Evolutionary conservation across 441 rosid species (phyloP).

Genomic region (Populus tomentosa): DNA sequence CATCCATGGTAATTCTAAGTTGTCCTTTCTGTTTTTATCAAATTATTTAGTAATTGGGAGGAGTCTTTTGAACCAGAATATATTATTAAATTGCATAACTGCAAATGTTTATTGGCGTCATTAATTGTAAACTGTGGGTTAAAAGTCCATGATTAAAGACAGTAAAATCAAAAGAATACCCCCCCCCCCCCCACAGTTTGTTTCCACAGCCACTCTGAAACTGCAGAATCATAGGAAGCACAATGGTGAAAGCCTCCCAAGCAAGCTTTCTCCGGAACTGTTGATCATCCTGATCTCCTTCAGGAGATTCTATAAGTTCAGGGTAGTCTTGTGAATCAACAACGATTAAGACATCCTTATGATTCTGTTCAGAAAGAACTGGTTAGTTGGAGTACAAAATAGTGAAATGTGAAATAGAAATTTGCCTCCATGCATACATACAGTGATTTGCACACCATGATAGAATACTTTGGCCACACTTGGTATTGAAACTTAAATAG

Average conservation of each 20-base stretch:
- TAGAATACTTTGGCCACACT: background rate
- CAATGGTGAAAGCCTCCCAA: conserved; percentile 81
- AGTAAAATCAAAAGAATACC: conserved; percentile 21
- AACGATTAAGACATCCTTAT: conserved; percentile 81
- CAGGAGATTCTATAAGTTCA: conserved; percentile 61
- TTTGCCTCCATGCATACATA: no score
- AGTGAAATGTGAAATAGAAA: background rate
- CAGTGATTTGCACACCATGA: no score
- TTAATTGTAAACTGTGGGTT: no score
- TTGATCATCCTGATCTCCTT: conserved; percentile 57
- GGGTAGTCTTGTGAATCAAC: conserved; percentile 79
- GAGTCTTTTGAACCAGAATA: background rate
- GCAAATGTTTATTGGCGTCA: no score
- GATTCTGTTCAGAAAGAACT: conserved; percentile 49
- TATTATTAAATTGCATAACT: background rate
- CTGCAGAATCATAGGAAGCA: conserved; percentile 91
- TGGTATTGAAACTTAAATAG: background rate
- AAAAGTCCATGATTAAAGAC: background rate
- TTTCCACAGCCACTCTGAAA: conserved; percentile 94
- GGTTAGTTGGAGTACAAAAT: conserved; percentile 6
- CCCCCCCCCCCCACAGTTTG: conserved; percentile 72
- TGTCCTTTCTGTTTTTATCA: background rate
- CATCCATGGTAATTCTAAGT: background rate
- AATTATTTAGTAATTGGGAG: background rate
- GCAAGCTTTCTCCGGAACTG: conserved; percentile 77